Base-by-base conservation (phyloP, 2,329 filamentous ascomycete genomes). In the Colletotrichum lupini region DNA sequence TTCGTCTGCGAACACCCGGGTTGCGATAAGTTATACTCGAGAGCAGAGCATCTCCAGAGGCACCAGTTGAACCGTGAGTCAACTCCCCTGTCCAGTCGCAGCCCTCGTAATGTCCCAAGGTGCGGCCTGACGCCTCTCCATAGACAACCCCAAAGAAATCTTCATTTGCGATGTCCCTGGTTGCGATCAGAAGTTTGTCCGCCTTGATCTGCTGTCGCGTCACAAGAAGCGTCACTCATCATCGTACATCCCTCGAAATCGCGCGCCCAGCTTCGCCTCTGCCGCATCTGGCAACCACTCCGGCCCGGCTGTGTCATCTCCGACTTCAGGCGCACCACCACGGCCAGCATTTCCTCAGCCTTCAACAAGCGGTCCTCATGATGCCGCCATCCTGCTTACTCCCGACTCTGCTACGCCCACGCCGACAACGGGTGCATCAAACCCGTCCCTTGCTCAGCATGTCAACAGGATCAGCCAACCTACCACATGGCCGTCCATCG, bases 71-170 rank as follows among this genome's bases (percentile, higher is more conserved):
- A 96, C 80, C 94, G 93, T 86, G 37, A 75, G 65, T 35, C 28
- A 16, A 26, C 32, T 24, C 49, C 53, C 58, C 46, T 24, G 12
- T 12, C 30, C 24, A 56, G 8, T 42, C 19, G 32, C 57, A 59
- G 35, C 53, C 61, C 67, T 57, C 68, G 14, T 22, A 16, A 8
- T 22, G n/a, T 35, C 56, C 19, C 56, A 28, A 49, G 12, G 30
- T n/a, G 3, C 16, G 19, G 19, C 46, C 67, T 73, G 60, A 73
- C 71, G 46, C 42, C 46, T 49, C 28, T 56, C 19, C 6, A 35
- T 76, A 95, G 93, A 97, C 83, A 91, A 91, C 57, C 93, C 94
- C 35, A 95, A 94, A 82, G 92, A 94, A 79, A 94, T 95, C 76
- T 95, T 93, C 81, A 86, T 87, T 68, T 97, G 94, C 84, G 92